A percentile compares a stretch with the other conserved stretches of the same genome.
phyloP scores from a whole-genome alignment of 1,139 yeast species.

The Eremothecium coryli region DNA sequence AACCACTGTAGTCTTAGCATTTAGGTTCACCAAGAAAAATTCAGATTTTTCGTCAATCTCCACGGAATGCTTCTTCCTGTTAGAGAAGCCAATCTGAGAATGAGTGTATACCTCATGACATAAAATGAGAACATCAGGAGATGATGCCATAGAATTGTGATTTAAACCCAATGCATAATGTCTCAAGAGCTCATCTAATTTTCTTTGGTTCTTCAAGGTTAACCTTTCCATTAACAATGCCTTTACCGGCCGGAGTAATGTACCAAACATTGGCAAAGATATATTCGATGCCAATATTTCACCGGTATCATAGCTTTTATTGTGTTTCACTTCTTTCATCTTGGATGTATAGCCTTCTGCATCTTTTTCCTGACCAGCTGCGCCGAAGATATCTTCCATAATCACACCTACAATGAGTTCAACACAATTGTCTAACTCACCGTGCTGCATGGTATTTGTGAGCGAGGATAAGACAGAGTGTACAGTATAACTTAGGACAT shows the following conservation, averaged over 20 bases:
- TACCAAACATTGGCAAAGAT: slow-evolving; percentile 49
- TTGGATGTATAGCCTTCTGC: slow-evolving; percentile 82
- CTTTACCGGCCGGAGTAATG: slow-evolving; percentile 62
- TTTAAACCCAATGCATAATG: slow-evolving; percentile 71
- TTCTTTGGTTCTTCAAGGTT: slow-evolving; percentile 59
- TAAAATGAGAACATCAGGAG: slow-evolving; percentile 54
- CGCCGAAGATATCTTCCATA: slow-evolving; percentile 91
- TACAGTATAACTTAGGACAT: slow-evolving; percentile 80
- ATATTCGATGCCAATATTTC: slow-evolving; percentile 66
- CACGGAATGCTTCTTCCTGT: slow-evolving; percentile 20
- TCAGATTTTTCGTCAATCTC: slow-evolving; percentile 35
- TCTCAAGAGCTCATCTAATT: slow-evolving; percentile 69
- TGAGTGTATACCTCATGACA: slow-evolving; percentile 67
- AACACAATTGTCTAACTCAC: slow-evolving; percentile 69
- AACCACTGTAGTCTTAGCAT: slow-evolving; percentile 48
- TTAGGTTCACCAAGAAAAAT: slow-evolving; percentile 62
- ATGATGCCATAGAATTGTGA: slow-evolving; percentile 49
- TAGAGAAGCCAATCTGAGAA: slow-evolving; percentile 31
- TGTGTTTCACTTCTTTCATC: slow-evolving; percentile 84
- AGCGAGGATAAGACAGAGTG: slow-evolving; percentile 61
- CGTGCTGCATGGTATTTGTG: slow-evolving; percentile 41
- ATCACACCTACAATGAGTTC: slow-evolving; percentile 55
- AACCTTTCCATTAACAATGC: slow-evolving; percentile 55
- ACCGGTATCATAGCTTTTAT: slow-evolving; percentile 81
- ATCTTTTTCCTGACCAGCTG: slow-evolving; percentile 90